Conservation (phyloP, 352 stramenopile species). For the Phytophthora chlamydospora region DNA sequence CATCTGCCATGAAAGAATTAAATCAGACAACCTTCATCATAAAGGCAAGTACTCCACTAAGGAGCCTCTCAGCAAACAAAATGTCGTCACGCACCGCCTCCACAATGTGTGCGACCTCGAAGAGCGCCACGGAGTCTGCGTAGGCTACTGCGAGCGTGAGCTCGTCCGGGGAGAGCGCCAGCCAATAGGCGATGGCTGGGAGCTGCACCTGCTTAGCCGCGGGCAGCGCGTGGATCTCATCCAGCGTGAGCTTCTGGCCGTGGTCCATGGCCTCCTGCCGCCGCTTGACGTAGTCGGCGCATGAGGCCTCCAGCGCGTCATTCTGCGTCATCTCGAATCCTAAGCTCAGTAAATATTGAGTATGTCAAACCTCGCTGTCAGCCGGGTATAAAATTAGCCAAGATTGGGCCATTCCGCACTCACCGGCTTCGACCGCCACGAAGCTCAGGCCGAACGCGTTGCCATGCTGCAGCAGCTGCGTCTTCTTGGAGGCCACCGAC, state of each 20-base stretch:
- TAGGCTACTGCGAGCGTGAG: conserved; percentile 58
- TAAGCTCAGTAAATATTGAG: conserved; percentile 16
- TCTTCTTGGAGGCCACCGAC: conserved; percentile 45
- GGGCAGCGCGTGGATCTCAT: conserved; percentile 50
- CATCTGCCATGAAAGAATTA: conserved; percentile 22
- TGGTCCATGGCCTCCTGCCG: conserved; percentile 61
- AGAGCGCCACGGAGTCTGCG: conserved; percentile 50
- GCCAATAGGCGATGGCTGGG: conserved; percentile 46
- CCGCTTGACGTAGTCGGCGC: conserved; percentile 50
- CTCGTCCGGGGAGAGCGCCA: conserved; percentile 65
- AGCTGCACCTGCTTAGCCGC: conserved; percentile 45
- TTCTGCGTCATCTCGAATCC: conserved; percentile 55
- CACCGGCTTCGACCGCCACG: conserved; percentile 44
- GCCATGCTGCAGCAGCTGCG: conserved; percentile 62
- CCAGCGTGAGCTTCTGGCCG: conserved; percentile 52
- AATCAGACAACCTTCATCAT: conserved; percentile 1
- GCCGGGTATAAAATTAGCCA: background rate
- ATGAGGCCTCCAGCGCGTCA: conserved; percentile 38
- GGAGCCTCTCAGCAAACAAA: background rate
- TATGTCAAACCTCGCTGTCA: conserved; percentile 1
- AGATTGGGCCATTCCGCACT: no score
- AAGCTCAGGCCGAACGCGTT: conserved; percentile 69
- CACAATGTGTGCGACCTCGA: conserved; percentile 61
- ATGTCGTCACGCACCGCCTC: conserved; percentile 42
- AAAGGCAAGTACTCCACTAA: background rate